Base-by-base conservation (phyloP, 1,139 yeast genomes). In the Casaregolazyma suthepensis region DNA sequence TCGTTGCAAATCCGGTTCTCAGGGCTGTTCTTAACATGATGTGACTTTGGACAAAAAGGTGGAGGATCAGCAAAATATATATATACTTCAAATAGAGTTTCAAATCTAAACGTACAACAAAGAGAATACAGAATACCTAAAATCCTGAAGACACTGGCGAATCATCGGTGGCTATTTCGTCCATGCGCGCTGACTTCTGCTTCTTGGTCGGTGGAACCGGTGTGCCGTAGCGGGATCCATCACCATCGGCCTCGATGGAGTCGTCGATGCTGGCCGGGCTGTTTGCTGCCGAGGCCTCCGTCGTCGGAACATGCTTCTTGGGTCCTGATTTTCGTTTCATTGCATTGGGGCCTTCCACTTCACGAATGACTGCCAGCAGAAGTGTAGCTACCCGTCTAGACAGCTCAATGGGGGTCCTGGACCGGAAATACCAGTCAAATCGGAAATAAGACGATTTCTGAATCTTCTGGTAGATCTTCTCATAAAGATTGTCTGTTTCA, bases 351-450 rank as follows among this genome's bases (percentile, higher is more conserved):
- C 72, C 69, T 50, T 65, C 70, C 18, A 60, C 61, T 46, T 66
- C 70, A 48, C 69, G 54, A 5, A 66, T 65, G 38, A 66, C 61
- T 1, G 69, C 69, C 45, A 66, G 55, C 29, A 93, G 71, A 52
- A 93, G 74, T 0, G 98, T 89, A 55, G 82, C 86, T 45, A 90
- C 82, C 61, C 99, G 78, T 67, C 98, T 79, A 3, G 91, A 83
- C 46, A 93, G 68, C 64, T 93, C 99, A 57, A 84, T 90, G 0
- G 96, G 82, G 0, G 96, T 85, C 62, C 99, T 77, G 1, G 97
- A 87, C 57, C 80, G 76, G 66, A 94, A 81, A 66, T 83, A 93
- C 96, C 97, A 93, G 65, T 93, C 96, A 66, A 90, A 93, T 47
- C 81, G 76, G 73, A 93, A 93, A 53, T 87, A 69, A 50, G 89